These are phyloP conservation scores for Lipomyces starkeyi DNA, from an alignment of 805 yeast genomes.

Conservation along the genomic window DNA sequence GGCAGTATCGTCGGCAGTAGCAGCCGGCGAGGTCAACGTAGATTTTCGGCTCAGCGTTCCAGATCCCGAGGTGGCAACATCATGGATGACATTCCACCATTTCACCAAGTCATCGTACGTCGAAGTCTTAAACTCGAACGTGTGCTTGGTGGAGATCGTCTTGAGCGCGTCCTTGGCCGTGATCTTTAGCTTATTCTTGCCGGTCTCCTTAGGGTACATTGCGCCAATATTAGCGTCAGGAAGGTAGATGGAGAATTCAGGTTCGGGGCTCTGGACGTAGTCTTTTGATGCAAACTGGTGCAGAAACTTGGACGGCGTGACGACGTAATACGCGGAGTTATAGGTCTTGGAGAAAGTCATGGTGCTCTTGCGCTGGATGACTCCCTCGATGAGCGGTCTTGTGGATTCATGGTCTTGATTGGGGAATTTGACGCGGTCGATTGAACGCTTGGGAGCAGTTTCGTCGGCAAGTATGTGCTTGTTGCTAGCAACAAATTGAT, in stretches of 20 bases:
- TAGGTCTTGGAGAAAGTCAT: constrained; percentile 50
- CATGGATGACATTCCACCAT: constrained; percentile 53
- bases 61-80: constrained; percentile 26
- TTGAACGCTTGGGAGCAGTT: constrained; percentile 48
- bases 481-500: constrained; percentile 48
- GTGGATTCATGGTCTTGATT: constrained; percentile 52
- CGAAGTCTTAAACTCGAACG: constrained; percentile 52
- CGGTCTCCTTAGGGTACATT: constrained; percentile 45
- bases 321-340: constrained; percentile 53
- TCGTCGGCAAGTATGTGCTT: constrained; percentile 46
- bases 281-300: constrained; percentile 56
- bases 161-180: constrained; percentile 53
- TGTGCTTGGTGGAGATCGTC: constrained; percentile 45
- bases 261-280: constrained; percentile 51
- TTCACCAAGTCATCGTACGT: constrained; percentile 53
- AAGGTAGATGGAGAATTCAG: constrained; percentile 53
- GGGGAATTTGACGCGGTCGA: constrained; percentile 48
- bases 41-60: constrained; percentile 14
- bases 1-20: constrained; percentile 7
- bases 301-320: constrained; percentile 54
- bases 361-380: constrained; percentile 54
- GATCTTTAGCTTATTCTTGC: constrained; percentile 51
- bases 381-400: constrained; percentile 56
- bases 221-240: constrained; percentile 55
- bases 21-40: constrained; percentile 15